Conservation (phyloP, 2,329 filamentous ascomycete species). For the Acephala macrosclerotiorum region DNA sequence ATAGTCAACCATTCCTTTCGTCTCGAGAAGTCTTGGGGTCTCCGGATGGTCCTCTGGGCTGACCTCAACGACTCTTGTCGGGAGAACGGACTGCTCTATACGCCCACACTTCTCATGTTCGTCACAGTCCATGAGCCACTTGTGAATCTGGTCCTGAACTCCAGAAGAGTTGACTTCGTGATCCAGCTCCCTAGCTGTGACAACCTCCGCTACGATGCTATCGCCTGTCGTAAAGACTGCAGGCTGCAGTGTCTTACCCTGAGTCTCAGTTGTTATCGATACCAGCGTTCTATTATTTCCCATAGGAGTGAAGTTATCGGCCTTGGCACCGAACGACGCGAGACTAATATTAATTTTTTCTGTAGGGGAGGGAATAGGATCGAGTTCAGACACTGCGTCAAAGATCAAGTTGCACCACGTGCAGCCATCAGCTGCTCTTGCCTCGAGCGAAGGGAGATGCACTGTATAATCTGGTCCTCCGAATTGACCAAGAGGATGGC, state of each 20-base stretch:
- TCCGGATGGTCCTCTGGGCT: not conserved
- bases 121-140: not conserved
- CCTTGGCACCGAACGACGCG: not conserved
- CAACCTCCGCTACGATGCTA: not conserved
- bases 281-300: not conserved
- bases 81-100: not conserved
- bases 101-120: not conserved
- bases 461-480: not conserved
- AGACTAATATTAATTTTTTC: not conserved
- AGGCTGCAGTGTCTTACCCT: not conserved
- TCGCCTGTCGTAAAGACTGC: not conserved
- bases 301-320: not conserved
- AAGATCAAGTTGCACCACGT: not conserved
- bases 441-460: not conserved
- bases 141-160: not conserved
- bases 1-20: not conserved
- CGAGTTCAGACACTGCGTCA: not conserved
- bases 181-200: not conserved
- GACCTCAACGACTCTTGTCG: not conserved
- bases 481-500: not conserved
- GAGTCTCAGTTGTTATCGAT: not conserved
- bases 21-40: not conserved
- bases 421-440: not conserved
- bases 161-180: not conserved
- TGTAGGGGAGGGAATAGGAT: not conserved